A percentile compares a stretch with the other conserved stretches of the same genome.
These are phyloP conservation scores for Coleophoma eucalyptorum DNA, from an alignment of 2,329 filamentous ascomycete genomes.

Conservation along the genomic window DNA sequence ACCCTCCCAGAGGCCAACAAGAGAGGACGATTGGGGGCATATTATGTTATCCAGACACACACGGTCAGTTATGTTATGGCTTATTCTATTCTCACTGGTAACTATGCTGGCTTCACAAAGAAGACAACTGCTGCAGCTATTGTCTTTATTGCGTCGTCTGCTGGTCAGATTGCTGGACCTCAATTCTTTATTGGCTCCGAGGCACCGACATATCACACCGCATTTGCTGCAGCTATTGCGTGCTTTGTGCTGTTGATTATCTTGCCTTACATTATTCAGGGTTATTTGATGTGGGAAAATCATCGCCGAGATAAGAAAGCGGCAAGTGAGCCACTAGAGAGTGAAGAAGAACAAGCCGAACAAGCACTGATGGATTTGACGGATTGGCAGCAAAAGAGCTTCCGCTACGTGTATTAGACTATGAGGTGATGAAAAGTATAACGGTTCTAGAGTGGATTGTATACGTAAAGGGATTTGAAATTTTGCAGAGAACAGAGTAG, in stretches of 20 bases:
- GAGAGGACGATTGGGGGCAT: not conserved
- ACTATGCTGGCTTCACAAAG: conserved; percentile 70
- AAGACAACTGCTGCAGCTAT: conserved; percentile 69
- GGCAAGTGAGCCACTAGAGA: not conserved
- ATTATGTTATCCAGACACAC: not conserved
- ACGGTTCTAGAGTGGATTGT: too few relatives aligned
- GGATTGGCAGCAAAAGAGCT: not conserved
- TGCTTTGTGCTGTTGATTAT: not conserved
- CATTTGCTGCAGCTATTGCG: not conserved
- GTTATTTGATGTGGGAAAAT: not conserved
- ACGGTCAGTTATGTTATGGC: conserved; percentile 1
- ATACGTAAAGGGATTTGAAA: too few relatives aligned
- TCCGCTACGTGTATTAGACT: conserved; percentile 1
- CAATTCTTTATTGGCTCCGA: not conserved
- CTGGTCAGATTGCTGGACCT: conserved; percentile 55
- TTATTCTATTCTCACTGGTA: conserved; percentile 47
- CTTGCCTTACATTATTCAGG: not conserved
- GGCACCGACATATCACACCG: not conserved
- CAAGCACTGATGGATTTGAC: not conserved
- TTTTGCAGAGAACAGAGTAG: too few relatives aligned
- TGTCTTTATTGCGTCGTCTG: conserved; percentile 69
- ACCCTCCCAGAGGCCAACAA: not conserved
- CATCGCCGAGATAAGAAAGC: not conserved
- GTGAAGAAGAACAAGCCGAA: not conserved
- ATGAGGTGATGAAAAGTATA: too few relatives aligned